These are phyloP conservation scores for Spiraea crenata DNA, from an alignment of 331 rosid species.

Conservation along the genomic window DNA sequence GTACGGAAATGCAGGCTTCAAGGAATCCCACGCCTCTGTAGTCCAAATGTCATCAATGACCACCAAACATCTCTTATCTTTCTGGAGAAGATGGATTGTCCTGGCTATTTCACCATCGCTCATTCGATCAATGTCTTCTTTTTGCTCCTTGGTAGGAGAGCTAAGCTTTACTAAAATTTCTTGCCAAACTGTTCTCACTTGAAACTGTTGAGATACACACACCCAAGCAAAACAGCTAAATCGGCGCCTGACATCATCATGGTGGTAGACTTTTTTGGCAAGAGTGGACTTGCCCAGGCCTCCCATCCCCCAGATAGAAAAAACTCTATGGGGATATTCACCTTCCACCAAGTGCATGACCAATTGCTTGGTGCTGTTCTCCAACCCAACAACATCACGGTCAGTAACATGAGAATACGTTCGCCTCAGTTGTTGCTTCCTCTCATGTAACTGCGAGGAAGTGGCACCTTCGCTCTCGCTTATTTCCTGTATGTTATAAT, in stretches of 20 bases:
- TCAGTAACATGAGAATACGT: background rate
- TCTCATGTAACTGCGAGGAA: background rate
- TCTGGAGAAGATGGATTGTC: background rate
- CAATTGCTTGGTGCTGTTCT: background rate
- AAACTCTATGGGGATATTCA: background rate
- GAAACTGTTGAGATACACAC: background rate
- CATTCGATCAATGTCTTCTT: background rate
- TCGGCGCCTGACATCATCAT: background rate
- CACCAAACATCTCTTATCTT: background rate
- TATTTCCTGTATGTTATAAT: background rate
- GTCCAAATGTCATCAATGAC: slow-evolving; percentile 28
- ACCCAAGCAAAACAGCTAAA: background rate
- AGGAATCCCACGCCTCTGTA: background rate
- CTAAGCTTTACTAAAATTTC: background rate
- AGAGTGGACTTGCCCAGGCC: background rate
- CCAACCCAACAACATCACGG: background rate
- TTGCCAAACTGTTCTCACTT: background rate
- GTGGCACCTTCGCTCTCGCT: background rate
- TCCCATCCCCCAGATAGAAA: background rate
- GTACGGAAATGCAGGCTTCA: background rate
- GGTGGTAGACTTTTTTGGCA: too few species aligned
- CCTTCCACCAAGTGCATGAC: background rate
- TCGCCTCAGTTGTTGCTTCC: background rate
- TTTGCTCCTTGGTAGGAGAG: background rate
- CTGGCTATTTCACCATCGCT: background rate